phyloP scores from a whole-genome alignment of 352 stramenopile species.

The Phytophthora foliorum region DNA sequence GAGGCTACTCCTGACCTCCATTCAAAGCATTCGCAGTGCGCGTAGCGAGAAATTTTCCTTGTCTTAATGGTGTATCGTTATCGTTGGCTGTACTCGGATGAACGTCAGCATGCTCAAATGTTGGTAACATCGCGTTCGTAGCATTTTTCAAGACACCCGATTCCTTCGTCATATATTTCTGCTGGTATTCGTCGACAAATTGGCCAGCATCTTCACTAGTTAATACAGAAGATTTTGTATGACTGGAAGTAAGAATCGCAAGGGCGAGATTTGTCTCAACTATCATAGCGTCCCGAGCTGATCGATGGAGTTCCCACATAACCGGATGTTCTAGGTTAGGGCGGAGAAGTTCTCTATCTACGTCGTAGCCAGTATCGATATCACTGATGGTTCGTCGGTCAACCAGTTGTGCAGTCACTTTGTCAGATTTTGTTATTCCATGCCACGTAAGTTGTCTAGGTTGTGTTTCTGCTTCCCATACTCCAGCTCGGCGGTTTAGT shows the following conservation, averaged over 20 bases:
- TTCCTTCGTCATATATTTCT: conserved; percentile 12
- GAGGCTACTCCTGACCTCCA: conserved; percentile 15
- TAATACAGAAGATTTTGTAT: conserved; percentile 15
- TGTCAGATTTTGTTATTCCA: too few relatives aligned
- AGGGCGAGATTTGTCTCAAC: conserved; percentile 16
- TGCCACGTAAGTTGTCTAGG: background rate
- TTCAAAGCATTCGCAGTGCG: conserved; percentile 8
- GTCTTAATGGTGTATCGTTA: background rate
- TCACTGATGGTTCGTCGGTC: too few relatives aligned
- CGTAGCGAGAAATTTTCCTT: conserved; percentile 3
- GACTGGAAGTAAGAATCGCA: background rate
- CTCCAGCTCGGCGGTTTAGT: background rate
- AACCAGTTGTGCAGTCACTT: too few relatives aligned
- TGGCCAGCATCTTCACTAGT: conserved; percentile 10
- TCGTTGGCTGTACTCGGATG: conserved; percentile 4
- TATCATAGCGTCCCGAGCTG: background rate
- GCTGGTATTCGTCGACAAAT: conserved; percentile 13
- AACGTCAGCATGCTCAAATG: background rate
- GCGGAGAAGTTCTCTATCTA: background rate
- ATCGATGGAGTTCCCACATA: conserved; percentile 1
- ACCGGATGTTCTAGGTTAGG: background rate
- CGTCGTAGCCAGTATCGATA: background rate
- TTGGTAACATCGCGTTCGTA: background rate
- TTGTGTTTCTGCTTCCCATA: background rate
- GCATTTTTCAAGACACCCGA: background rate